Evolutionary conservation across 768 basidiomycete genomes (phyloP), one percentile per base, ranked within the genome.

Genomic region (Pisolithus marmoratus): DNA sequence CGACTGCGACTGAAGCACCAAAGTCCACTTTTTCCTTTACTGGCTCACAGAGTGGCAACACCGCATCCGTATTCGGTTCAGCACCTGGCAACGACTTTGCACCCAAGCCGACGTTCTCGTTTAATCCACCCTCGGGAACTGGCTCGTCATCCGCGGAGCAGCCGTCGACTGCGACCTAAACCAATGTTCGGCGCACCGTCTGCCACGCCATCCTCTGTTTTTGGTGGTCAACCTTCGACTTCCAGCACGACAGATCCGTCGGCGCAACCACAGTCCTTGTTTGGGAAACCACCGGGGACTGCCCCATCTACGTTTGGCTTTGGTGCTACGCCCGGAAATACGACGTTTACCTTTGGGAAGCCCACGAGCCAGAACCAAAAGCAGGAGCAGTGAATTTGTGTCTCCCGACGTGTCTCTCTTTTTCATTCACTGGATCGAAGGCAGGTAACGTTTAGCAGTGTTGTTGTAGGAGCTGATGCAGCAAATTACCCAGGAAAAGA

Each of bases 271-370:
- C 9, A 63, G 8, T 59, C 65, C 19, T 38, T 55, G 19, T 67
- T 68, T 51, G 58, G 62, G 19, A 68, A 68, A 36, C 48, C 68
- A 2, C 46, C 58, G 19, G 41, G 53, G 11, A 31, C 52, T 8
- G 50, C 58, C 6, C 57, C 67, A 0, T 63, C 63, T 51, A 55
- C 64, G 9, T 65, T 70, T 55, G 65, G 66, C 22, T 72, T 72
- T 54, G 59, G 65, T 2, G 38, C 41, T 44, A 22, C 42, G n/a
- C 17, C 61, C 14, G 48, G 54, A 38, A 52, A 46, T 48, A 29
- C 19, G 9, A 20, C 51, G 46, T 60, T 51, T 22, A 19, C 36
- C 14, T 54, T 62, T 48, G 56, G 57, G 37, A 50, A 58, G 48
- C 22, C 51, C 31, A 42, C 56, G 27, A 44, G 61, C 24, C 67